Base-by-base conservation (phyloP, 352 stramenopile genomes). In the Globisporangium splendens region DNA sequence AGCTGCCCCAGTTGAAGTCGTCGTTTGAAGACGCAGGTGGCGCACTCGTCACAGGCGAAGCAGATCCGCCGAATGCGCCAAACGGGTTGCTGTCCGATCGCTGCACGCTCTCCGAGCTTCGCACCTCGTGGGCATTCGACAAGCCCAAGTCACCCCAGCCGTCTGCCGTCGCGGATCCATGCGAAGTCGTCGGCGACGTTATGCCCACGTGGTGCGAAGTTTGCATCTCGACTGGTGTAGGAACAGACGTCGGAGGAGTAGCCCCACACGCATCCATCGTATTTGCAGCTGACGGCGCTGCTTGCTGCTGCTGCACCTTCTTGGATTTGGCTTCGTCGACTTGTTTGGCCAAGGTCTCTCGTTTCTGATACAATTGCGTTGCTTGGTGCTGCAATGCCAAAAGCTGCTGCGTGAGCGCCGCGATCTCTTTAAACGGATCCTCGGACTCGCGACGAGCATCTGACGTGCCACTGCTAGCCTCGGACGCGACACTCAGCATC, bases 401-500 rank as follows among this genome's bases (percentile, higher is more conserved):
- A 6, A 90, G 66, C 53, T 90, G 71, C 12, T 81, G 55, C 15
- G 77, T 83, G 46, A 90, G 68, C 13, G 8, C 44, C 20, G 54
- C 63, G 14, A 76, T 61, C 15, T 69, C 38, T 18, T 63, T 60
- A 13, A 87, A 56, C 11, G 49, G 63, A 14, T 82, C 59, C 1
- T 66, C 64, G 2, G 46, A 43, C 47, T 73, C 44, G 14, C 12
- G 39, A 39, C 22, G 46, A 50, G 56, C 5, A 31, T 5, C 5
- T 31, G 24, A 31, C 2, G 24, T 22, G 59, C 61, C 17, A 54
- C 56, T 31, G 58, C 59, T 47, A 14, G 21, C 3, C 20, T 88
- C 75, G 6, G 73, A 75, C 14, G 73, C 72, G 11, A 83, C 71
- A 43, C 62, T 79, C 24, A 69, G 66, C 77, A 88, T 90, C 55